Percentiles rank a stretch among this genome's conserved stretches.
phyloP scores from a whole-genome alignment of 805 yeast genomes.

The Kazachstania taianensis region DNA sequence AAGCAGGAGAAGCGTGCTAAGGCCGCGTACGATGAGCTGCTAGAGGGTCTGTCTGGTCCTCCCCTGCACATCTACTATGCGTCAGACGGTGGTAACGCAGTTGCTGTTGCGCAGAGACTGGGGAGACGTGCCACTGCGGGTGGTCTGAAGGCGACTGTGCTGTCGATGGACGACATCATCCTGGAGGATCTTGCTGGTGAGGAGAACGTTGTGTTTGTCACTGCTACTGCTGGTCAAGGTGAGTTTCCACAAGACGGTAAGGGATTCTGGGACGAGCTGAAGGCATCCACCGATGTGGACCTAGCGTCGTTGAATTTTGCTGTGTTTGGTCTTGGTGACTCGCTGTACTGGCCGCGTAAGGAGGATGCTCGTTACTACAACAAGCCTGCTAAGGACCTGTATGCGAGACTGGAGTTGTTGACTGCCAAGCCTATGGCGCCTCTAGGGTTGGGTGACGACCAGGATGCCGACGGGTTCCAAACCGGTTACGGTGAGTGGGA shows the following conservation, averaged over 20 bases:
- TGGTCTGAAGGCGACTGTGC: slow-evolving; percentile 47
- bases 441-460: slow-evolving; percentile 90
- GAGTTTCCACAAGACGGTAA: slow-evolving; percentile 76
- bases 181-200: slow-evolving; percentile 60
- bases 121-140: slow-evolving; percentile 71
- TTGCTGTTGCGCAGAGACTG: slow-evolving; percentile 66
- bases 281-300: slow-evolving; percentile 53
- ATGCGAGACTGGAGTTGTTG: slow-evolving; percentile 50
- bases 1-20: slow-evolving; percentile 60
- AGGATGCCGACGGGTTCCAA: slow-evolving; percentile 89
- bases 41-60: slow-evolving; percentile 87
- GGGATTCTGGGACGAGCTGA: slow-evolving; percentile 65
- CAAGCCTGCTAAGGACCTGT: slow-evolving; percentile 75
- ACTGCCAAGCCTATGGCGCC: slow-evolving; percentile 69
- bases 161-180: slow-evolving; percentile 56
- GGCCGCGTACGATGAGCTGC: slow-evolving; percentile 62
- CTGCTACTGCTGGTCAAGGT: slow-evolving; percentile 95
- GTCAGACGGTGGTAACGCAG: slow-evolving; percentile 88
- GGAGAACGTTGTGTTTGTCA: slow-evolving; percentile 56
- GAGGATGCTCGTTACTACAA: slow-evolving; percentile 91
- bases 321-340: slow-evolving; percentile 88
- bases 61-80: slow-evolving; percentile 82
- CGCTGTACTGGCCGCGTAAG: slow-evolving; percentile 94
- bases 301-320: slow-evolving; percentile 55
- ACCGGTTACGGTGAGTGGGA: slow-evolving; percentile 92